Evolutionary conservation across 1,284 basidiomycete genomes (phyloP).

Genomic region (Fomes fomentarius): DNA sequence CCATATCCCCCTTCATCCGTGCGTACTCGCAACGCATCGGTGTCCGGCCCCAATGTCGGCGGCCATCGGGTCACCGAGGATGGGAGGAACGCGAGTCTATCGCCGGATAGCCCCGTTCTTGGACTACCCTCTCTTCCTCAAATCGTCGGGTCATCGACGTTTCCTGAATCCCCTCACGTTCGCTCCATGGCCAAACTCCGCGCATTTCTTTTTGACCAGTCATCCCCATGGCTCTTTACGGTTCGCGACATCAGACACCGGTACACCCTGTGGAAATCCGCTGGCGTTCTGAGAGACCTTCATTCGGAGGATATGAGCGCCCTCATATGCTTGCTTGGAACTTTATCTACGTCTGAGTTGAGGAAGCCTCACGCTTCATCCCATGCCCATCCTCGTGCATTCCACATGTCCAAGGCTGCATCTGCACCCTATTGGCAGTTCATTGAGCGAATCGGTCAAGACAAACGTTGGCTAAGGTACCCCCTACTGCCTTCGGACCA

Average conservation of each 20-base stretch:
- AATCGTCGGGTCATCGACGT: no score
- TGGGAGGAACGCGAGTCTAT: no score
- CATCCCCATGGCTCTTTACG: slow-evolving; percentile 18
- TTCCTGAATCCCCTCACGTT: not conserved
- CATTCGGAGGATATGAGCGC: slow-evolving; percentile 35
- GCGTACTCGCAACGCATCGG: not conserved
- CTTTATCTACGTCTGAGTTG: slow-evolving; percentile 39
- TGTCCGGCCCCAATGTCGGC: not conserved
- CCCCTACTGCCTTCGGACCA: slow-evolving; percentile 37
- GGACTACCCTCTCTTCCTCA: no score
- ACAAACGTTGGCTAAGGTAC: slow-evolving; percentile 34
- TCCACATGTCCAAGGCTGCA: slow-evolving; percentile 21
- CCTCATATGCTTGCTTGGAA: slow-evolving; percentile 48
- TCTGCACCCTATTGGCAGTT: slow-evolving; percentile 40
- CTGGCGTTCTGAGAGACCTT: slow-evolving; percentile 26
- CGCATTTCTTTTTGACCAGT: slow-evolving; percentile 30
- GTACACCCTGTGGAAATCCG: slow-evolving; percentile 32
- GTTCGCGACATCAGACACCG: slow-evolving; percentile 38
- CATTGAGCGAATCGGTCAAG: slow-evolving; percentile 26
- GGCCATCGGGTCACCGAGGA: not conserved
- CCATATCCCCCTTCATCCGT: not conserved
- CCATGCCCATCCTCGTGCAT: slow-evolving; percentile 31
- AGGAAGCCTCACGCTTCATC: slow-evolving; percentile 13
- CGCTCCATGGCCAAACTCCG: slow-evolving; percentile 31
- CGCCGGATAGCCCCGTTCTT: no score